Base-by-base conservation (phyloP, 1,284 basidiomycete species). In the Apiotrichum gamsii region DNA sequence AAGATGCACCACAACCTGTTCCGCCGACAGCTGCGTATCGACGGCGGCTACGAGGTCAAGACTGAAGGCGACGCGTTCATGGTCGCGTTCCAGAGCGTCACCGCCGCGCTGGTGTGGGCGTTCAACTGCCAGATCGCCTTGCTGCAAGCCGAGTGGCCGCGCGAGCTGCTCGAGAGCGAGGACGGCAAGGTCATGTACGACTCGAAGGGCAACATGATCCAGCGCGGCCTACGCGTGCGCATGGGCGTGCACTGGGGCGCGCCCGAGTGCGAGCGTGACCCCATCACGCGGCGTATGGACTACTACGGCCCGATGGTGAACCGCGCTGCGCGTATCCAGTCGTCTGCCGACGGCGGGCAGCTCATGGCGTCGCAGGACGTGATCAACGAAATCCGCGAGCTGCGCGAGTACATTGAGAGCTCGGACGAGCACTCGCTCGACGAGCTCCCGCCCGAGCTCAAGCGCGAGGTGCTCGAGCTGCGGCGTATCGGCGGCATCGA, bases 31-130 rank as follows among this genome's bases (percentile, higher is more conserved):
- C 75, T 98, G 35, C 82, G 94, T 25, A 78, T 87, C 43, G 94
- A 93, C 63, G 93, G 91, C 34, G 95, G 95, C 0, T 99, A 97
- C 72, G 93, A 98, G 73, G 94, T 97, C 62, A 99, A 99, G 74
- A 98, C 95, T 18, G 95, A 98, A 84, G 95, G 95, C 30, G 95
- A 98, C 65, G 85, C 94, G 0, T 98, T 98, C 77, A 95, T 98
- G 88, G 93, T 94, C 39, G 93, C 91, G 15, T 98, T 99, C 79
- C 87, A 87, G 9, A 87, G 83, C 5, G 82, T 91, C 8, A 11
- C 89, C 4, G 80, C 88, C 0, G 95, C 90, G 0, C 71, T 98
- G 31, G 82, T 91, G 76, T 98, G 90, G 89, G 87, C 85, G 61
- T 79, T 97, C 65, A 84, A 81, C 33, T 89, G 94, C 31, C 95